A percentile compares a stretch with the other conserved stretches of the same genome.
These are phyloP conservation scores for Salvia hispanica DNA, from an alignment of 257 asterid genomes.

Conservation along the genomic window DNA sequence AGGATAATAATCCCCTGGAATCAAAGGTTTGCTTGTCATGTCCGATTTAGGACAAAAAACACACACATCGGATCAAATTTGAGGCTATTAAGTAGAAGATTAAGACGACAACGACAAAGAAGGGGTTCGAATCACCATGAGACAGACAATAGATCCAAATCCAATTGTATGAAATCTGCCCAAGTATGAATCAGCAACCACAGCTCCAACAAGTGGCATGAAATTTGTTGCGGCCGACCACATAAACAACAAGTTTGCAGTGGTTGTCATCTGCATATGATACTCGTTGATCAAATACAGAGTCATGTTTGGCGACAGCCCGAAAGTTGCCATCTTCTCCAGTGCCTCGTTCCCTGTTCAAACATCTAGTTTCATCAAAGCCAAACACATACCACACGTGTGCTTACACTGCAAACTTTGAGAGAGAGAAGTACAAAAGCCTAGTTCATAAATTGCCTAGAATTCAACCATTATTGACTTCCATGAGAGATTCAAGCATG, in stretches of 20 bases:
- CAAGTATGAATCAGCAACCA: constrained; percentile 61
- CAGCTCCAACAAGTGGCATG: constrained; percentile 62
- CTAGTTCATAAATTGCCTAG: neutral
- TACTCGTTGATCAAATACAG: constrained; percentile 58
- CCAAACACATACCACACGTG: constrained; percentile 8
- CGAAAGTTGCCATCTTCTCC: constrained; percentile 57
- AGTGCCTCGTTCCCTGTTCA: constrained; percentile 58
- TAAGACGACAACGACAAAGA: neutral
- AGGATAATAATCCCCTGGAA: constrained; percentile 60
- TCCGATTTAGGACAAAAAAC: too few relatives aligned
- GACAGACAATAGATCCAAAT: constrained; percentile 55
- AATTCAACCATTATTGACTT: neutral
- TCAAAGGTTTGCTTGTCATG: neutral
- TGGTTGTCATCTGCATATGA: constrained; percentile 56
- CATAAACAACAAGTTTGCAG: constrained; percentile 50
- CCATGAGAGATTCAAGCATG: neutral
- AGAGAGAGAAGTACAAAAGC: constrained; percentile 4
- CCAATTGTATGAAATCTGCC: constrained; percentile 66
- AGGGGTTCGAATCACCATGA: constrained; percentile 43
- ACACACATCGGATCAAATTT: neutral
- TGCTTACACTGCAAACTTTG: neutral
- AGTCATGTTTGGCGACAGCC: constrained; percentile 62
- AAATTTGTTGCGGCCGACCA: constrained; percentile 70
- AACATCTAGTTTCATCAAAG: constrained; percentile 1
- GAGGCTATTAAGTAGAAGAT: neutral